Base-by-base conservation (phyloP, 345 rosid species). In the Balakata baccata region DNA sequence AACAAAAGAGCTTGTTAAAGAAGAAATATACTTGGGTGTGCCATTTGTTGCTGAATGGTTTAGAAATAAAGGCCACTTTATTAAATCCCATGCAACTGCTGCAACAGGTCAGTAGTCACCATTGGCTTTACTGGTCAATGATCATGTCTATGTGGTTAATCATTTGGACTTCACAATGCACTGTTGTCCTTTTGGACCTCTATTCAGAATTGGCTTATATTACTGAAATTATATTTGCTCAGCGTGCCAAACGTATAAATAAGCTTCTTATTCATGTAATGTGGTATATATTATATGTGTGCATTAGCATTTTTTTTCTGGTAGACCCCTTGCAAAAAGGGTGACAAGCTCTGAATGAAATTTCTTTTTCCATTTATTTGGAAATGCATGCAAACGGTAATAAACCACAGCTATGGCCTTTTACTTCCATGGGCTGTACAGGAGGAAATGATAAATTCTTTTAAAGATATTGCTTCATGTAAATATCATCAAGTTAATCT, bases 1-100 rank as follows among this genome's bases (percentile, higher is more conserved):
- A 8, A 97, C 99, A 11, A 92, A 89, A 84, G 99, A 95, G 84
- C 98, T 95, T 57, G 98, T 98, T 60, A 94, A 92, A 81, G 90
- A 94, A 81, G 93, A 89, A 1, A 88, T 84, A 29, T 88, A 86
- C 78, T 83, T 94, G 46, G 97, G 97, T 71, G 88, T 92, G 75
- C 99, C 99, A 23, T 95, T 95, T 23, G 58, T 94, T 71, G 98
- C 98, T 12, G 98, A 94, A 82, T 94, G 98, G 98, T 92, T 94
- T 80, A 90, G 98, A 84, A 90, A 89, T 82, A 92, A 94, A 81
- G 98, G 97, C 54, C 98, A 94, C 71, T 87, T 80, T 73, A 89
- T 92, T 73, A 95, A 95, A 83, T 95, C 99, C 78, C 98, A 91
- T 87, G 97, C 92, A 53, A 95, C 98, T 65, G 99, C 99, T 60